A percentile compares a stretch with the other conserved stretches of the same genome.
Conservation (phyloP, 371 early-diverging fungal genomes). For the Mortierella sp. region DNA sequence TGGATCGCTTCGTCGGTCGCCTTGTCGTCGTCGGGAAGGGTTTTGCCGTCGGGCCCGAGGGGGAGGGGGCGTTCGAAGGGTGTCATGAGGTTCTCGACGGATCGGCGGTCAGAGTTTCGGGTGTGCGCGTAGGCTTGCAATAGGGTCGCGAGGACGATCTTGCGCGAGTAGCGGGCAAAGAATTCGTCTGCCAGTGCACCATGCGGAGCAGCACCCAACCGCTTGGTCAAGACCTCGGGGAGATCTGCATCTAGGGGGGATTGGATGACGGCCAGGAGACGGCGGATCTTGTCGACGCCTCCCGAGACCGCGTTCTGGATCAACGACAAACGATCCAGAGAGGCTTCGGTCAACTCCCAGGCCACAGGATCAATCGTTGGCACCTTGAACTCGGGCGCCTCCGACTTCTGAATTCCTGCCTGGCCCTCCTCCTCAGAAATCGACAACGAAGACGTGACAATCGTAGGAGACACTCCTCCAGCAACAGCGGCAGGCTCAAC, state of each 20-base stretch:
- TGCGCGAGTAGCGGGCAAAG: slow-evolving; percentile 41
- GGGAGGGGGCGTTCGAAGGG: slow-evolving; percentile 36
- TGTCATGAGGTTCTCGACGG: slow-evolving; percentile 44
- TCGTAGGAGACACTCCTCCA: not conserved
- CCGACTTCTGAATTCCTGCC: not conserved
- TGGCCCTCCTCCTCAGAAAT: not conserved
- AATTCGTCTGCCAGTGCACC: slow-evolving; percentile 33
- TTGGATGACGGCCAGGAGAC: slow-evolving; percentile 25
- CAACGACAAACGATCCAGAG: slow-evolving; percentile 20
- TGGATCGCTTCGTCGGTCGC: slow-evolving; percentile 30
- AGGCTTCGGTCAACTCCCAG: slow-evolving; percentile 35
- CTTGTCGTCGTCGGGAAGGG: not conserved
- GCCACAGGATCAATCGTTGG: slow-evolving; percentile 29
- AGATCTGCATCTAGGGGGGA: slow-evolving; percentile 13
- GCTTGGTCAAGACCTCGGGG: slow-evolving; percentile 11
- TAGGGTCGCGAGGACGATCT: slow-evolving; percentile 51
- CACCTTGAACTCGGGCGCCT: slow-evolving; percentile 23
- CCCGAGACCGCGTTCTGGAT: slow-evolving; percentile 40
- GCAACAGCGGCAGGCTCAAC: not conserved
- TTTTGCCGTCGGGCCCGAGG: not conserved
- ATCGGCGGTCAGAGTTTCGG: slow-evolving; percentile 56
- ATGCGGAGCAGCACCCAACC: slow-evolving; percentile 16
- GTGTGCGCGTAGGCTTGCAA: slow-evolving; percentile 57
- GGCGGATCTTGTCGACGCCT: slow-evolving; percentile 50
- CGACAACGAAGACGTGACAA: slow-evolving; percentile 17